Base-by-base conservation (phyloP, 2,329 filamentous ascomycete genomes). In the Gyromitra esculenta region DNA sequence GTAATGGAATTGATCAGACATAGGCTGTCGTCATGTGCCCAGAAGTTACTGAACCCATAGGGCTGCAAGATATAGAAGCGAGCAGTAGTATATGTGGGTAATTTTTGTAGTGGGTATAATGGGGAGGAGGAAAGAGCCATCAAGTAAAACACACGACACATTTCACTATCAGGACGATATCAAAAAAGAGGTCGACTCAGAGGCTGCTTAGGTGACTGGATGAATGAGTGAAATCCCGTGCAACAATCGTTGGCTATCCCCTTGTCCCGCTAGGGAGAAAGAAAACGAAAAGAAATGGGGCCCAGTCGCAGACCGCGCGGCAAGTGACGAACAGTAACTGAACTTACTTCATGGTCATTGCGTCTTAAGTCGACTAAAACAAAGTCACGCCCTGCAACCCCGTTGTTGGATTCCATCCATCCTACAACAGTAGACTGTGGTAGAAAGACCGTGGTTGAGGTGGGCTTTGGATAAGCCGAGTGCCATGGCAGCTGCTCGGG, bases 361-460 rank as follows among this genome's bases (percentile, higher is more conserved):
- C 87, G 84, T 18, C 87, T 85, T n/a, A 88, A 85, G 79, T 89
- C 87, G 11, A 89, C 85, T 2, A 88, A 82, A 18, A 87, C 81
- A 60, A 87, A 86, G 6, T 84, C 81, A 35, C 79, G 79, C 9
- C 77, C 77, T 2, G 64, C 25, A 62, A 54, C 21, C 39, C 69
- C 65, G 18, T 76, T 56, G 7, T 31, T 25, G 6, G 70, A 73
- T 15, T 65, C 64, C 50, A 79, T 71, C 59, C 71, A 74, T 48
- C 37, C 60, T 9, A 75, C 37, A 39, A 77, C 62, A 3, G 72
- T 74, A 8, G 48, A 48, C n/a, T 76, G 77, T 7, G 78, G 62
- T 11, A 79, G 50, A 66, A 65, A 79, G 15, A 73, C 70, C 3
- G 78, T 39, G 6, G 48, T 39, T 5, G 73, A 73, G 41, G 41